These are phyloP conservation scores for Emmonsiellopsis sp. DNA, from an alignment of 2,329 filamentous ascomycete species.

Conservation along the genomic window DNA sequence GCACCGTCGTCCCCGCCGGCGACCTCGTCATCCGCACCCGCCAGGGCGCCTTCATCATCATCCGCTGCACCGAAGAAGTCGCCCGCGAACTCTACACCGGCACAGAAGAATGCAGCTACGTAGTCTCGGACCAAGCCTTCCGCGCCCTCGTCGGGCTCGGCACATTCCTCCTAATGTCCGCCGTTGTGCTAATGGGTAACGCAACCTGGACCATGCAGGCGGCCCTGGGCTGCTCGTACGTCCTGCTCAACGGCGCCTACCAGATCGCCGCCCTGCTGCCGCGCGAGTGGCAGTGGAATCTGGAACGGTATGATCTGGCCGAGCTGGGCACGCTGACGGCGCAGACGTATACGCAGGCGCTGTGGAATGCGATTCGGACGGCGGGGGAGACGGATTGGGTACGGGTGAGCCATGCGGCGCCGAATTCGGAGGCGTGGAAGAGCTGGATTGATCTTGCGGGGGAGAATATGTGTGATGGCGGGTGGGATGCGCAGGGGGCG, in stretches of 20 bases:
- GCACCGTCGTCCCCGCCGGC: slow-evolving; percentile 42
- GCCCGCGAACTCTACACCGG: slow-evolving; percentile 55
- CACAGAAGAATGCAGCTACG: slow-evolving; percentile 52
- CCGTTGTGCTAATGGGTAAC: slow-evolving; percentile 54
- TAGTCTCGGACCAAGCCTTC: slow-evolving; percentile 40
- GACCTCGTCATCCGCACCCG: slow-evolving; percentile 56
- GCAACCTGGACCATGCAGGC: slow-evolving; percentile 54
- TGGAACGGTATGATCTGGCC: slow-evolving; percentile 41
- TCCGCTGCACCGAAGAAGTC: slow-evolving; percentile 51
- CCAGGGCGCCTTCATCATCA: slow-evolving; percentile 50
- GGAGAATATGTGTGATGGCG: slow-evolving; percentile 8
- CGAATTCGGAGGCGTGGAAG: slow-evolving; percentile 45
- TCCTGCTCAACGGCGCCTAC: slow-evolving; percentile 51
- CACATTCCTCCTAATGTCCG: slow-evolving; percentile 53
- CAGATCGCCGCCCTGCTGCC: slow-evolving; percentile 48
- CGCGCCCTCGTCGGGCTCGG: slow-evolving; percentile 48
- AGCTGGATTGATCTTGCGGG: slow-evolving; percentile 38
- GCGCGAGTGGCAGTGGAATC: slow-evolving; percentile 46
- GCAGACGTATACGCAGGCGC: slow-evolving; percentile 46
- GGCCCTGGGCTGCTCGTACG: slow-evolving; percentile 49
- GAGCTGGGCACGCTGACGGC: slow-evolving; percentile 37
- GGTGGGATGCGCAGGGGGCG: slow-evolving; percentile 8
- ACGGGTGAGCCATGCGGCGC: slow-evolving; percentile 42
- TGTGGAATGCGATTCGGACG: slow-evolving; percentile 52
- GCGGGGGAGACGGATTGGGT: slow-evolving; percentile 48